Evolutionary conservation across 495 filamentous ascomycete genomes (phyloP).

Genomic region (Evernia prunastri): DNA sequence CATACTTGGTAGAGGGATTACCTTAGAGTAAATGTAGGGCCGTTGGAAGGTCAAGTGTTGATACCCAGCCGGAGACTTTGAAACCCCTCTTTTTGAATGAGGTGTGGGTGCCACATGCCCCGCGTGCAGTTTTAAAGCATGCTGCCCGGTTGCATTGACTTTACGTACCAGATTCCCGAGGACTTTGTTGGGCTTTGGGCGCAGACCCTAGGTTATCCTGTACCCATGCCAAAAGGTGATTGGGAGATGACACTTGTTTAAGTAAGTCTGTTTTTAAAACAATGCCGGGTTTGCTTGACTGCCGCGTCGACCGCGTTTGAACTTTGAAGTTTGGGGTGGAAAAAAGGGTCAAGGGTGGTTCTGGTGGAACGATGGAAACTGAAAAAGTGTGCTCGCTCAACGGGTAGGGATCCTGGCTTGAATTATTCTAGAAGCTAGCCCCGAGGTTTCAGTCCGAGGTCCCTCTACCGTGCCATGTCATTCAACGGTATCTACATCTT

Average conservation of each 20-base stretch:
- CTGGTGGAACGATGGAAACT: constrained; percentile 12
- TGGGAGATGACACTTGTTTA: constrained; percentile 18
- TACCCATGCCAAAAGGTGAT: constrained; percentile 17
- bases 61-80: constrained; percentile 15
- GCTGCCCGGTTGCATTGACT: background rate
- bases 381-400: background rate
- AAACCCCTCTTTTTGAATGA: constrained; percentile 6
- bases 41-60: constrained; percentile 14
- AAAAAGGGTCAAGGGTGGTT: too few species aligned
- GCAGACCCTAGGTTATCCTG: background rate
- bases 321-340: too few species aligned
- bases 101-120: constrained; percentile 14
- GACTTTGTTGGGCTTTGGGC: constrained; percentile 2
- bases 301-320: constrained; percentile 12
- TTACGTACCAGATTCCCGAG: constrained; percentile 3
- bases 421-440: constrained; percentile 11
- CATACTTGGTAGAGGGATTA: background rate
- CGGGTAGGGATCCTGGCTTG: constrained; percentile 6
- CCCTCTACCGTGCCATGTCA: constrained; percentile 6
- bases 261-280: too few species aligned
- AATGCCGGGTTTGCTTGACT: constrained; percentile 11
- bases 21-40: background rate
- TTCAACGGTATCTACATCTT: constrained; percentile 8
- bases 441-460: constrained; percentile 5
- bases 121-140: constrained; percentile 8